A percentile compares a stretch with the other conserved stretches of the same genome.
Conservation (phyloP, 2,329 filamentous ascomycete species). For the Exophiala viscosa region DNA sequence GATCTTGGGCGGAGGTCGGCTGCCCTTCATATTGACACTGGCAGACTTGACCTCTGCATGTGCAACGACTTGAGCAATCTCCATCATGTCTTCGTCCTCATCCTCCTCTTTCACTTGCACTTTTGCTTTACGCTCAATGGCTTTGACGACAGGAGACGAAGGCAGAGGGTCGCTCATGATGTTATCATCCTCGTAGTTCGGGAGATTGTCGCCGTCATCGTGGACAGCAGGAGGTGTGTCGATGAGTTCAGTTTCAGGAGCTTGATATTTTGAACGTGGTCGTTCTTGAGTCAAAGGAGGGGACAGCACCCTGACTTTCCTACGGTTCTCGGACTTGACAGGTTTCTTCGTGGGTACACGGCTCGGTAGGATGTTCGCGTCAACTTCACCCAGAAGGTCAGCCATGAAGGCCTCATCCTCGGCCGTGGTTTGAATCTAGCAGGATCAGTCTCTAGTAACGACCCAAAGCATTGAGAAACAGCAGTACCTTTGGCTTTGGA, state of each 20-base stretch:
- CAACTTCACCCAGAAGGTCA: slow-evolving; percentile 80
- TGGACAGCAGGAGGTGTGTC: slow-evolving; percentile 41
- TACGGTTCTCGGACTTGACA: slow-evolving; percentile 70
- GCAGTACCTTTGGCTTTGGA: slow-evolving; percentile 73
- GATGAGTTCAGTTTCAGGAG: slow-evolving; percentile 43
- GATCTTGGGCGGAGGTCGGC: slow-evolving; percentile 70
- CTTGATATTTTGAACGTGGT: slow-evolving; percentile 25
- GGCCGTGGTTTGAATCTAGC: slow-evolving; percentile 59
- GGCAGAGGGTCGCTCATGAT: slow-evolving; percentile 81
- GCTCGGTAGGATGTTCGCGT: slow-evolving; percentile 65
- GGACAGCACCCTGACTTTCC: slow-evolving; percentile 75
- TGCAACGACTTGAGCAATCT: slow-evolving; percentile 73
- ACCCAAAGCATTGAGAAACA: not conserved
- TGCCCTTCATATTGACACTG: slow-evolving; percentile 77
- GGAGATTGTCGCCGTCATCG: slow-evolving; percentile 55
- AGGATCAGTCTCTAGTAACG: not conserved
- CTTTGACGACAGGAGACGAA: slow-evolving; percentile 81
- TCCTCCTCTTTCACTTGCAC: slow-evolving; percentile 62
- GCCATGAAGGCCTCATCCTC: slow-evolving; percentile 87
- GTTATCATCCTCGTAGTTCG: slow-evolving; percentile 65
- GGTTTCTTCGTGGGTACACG: slow-evolving; percentile 57
- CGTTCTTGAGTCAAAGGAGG: slow-evolving; percentile 60
- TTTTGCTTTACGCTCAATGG: slow-evolving; percentile 66
- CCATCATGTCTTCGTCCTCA: slow-evolving; percentile 76
- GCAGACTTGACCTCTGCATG: slow-evolving; percentile 57